A percentile compares a stretch with the other conserved stretches of the same genome.
phyloP scores from a whole-genome alignment of 1,139 yeast genomes.

The Schizosaccharomyces versatilis region DNA sequence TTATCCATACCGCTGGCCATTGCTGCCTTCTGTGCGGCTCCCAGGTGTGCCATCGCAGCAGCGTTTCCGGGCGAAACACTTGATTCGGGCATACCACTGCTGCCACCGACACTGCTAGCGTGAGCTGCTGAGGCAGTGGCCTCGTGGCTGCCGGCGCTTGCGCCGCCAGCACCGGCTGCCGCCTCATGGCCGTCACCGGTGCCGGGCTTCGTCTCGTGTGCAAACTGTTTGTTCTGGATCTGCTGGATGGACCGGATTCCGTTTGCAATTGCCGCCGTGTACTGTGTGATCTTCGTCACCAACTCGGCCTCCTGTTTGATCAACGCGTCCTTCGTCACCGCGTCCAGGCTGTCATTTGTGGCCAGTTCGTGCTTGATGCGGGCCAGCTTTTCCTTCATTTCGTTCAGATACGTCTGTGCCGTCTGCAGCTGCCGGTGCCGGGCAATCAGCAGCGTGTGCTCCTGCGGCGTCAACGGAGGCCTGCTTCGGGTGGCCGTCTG shows the following conservation, averaged over 20 bases:
- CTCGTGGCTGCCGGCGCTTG: neutral
- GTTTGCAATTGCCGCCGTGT: neutral
- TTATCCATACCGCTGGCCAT: neutral
- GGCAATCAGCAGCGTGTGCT: neutral
- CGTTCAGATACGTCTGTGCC: neutral
- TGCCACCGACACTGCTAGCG: neutral
- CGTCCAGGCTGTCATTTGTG: neutral
- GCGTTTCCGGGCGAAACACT: neutral
- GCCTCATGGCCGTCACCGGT: neutral
- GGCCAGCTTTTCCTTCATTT: neutral
- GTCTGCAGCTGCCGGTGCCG: constrained; percentile 2
- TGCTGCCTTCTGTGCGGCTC: neutral
- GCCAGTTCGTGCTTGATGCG: neutral
- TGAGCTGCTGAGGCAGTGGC: neutral
- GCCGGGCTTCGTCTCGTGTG: neutral
- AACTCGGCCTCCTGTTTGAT: neutral
- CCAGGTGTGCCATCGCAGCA: neutral
- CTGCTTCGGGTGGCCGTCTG: neutral
- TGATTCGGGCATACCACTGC: neutral
- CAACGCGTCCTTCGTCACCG: neutral
- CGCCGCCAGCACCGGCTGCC: neutral
- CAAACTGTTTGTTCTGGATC: neutral
- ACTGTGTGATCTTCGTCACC: neutral
- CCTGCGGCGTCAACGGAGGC: neutral
- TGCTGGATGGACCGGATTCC: constrained; percentile 2